phyloP scores from a whole-genome alignment of 805 yeast species.

The Yarrowia sp. region DNA sequence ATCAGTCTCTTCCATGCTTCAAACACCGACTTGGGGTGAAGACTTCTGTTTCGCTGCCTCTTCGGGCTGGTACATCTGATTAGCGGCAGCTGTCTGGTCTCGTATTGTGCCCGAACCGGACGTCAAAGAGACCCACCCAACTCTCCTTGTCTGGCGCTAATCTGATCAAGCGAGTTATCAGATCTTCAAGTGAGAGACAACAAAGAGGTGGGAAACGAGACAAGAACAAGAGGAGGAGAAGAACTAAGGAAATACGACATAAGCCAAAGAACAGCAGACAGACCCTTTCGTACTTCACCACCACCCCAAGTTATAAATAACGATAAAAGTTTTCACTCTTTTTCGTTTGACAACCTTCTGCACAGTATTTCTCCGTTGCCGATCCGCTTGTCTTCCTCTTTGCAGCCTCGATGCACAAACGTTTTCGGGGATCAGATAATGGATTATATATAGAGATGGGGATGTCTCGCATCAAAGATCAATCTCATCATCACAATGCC shows the following conservation, averaged over 20 bases:
- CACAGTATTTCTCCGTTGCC: conserved; percentile 10
- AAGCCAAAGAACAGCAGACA: neutral
- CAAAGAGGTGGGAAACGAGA: no score
- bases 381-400: neutral
- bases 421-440: conserved; percentile 25
- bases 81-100: neutral
- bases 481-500: neutral
- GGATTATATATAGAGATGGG: conserved; percentile 1
- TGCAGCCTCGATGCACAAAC: conserved; percentile 10
- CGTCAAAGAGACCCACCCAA: conserved; percentile 24
- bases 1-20: neutral
- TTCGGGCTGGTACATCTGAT: conserved; percentile 6
- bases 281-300: no score
- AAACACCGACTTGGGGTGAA: neutral
- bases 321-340: neutral
- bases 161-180: conserved; percentile 2
- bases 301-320: no score
- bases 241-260: no score
- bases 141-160: neutral
- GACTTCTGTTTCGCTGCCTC: no score
- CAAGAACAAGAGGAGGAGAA: no score
- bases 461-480: neutral
- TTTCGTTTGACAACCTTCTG: neutral
- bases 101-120: neutral
- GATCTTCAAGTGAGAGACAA: neutral